Evolutionary conservation across 2,329 filamentous ascomycete genomes (phyloP).

Genomic region (Chaetomium globosum): DNA sequence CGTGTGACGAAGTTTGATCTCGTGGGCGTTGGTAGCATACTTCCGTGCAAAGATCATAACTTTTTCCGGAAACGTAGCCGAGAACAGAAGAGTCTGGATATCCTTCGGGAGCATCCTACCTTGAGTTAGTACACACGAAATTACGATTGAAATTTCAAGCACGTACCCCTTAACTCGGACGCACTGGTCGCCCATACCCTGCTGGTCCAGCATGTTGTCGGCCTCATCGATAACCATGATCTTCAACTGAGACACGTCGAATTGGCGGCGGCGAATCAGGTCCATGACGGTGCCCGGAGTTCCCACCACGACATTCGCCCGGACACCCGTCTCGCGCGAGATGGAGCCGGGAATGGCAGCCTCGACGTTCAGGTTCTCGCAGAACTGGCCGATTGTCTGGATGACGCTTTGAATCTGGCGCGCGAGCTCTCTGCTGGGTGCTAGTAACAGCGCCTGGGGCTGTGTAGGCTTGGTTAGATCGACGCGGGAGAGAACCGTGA

Average conservation of each 20-base stretch:
- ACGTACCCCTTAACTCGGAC: constrained; percentile 80
- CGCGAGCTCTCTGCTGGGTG: constrained; percentile 90
- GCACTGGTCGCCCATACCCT: constrained; percentile 94
- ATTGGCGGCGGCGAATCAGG: constrained; percentile 73
- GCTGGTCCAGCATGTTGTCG: constrained; percentile 97
- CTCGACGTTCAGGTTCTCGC: constrained; percentile 72
- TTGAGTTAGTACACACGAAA: constrained; percentile 16
- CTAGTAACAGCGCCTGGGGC: constrained; percentile 86
- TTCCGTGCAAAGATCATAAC: constrained; percentile 81
- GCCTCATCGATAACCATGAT: constrained; percentile 93
- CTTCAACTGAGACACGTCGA: constrained; percentile 72
- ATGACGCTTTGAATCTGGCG: constrained; percentile 91
- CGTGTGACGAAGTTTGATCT: constrained; percentile 83
- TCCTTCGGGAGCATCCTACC: constrained; percentile 69
- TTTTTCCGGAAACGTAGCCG: constrained; percentile 85
- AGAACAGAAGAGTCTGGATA: constrained; percentile 92
- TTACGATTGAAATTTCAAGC: background rate
- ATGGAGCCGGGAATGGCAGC: constrained; percentile 81
- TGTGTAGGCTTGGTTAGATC: constrained; percentile 68
- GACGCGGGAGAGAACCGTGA: constrained; percentile 85
- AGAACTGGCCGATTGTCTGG: constrained; percentile 79
- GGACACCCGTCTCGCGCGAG: constrained; percentile 67
- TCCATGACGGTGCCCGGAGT: constrained; percentile 94
- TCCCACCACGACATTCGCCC: constrained; percentile 81
- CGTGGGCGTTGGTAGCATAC: constrained; percentile 84